phyloP scores from a whole-genome alignment of 2,329 filamentous ascomycete genomes.

The Nigrospora sphaerica region DNA sequence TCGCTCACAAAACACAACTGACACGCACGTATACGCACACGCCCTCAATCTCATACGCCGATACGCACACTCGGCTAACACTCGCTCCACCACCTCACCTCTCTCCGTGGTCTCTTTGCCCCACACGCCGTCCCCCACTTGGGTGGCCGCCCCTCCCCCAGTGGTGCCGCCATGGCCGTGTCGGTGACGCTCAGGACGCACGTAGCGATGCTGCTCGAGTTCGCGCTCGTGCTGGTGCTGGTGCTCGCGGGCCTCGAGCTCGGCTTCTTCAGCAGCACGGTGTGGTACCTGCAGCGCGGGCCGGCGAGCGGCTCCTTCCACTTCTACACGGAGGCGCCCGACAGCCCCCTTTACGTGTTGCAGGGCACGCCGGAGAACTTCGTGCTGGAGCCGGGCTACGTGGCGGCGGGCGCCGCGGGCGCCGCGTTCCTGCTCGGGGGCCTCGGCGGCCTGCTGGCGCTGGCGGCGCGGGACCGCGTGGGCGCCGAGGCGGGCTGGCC shows the following conservation, averaged over 20 bases:
- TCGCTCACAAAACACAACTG: too few relatives aligned
- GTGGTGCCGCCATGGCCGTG: too few relatives aligned
- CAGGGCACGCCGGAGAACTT: slow-evolving; percentile 21
- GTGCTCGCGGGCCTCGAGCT: slow-evolving; percentile 30
- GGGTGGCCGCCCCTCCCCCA: too few relatives aligned
- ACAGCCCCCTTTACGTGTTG: slow-evolving; percentile 12
- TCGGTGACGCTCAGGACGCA: too few relatives aligned
- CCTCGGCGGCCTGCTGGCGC: slow-evolving; percentile 21
- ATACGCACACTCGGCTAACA: too few relatives aligned
- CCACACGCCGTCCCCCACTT: too few relatives aligned
- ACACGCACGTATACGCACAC: too few relatives aligned
- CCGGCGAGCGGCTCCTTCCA: slow-evolving; percentile 18
- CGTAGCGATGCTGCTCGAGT: slow-evolving; percentile 5
- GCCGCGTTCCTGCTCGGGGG: slow-evolving; percentile 27
- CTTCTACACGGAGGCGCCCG: slow-evolving; percentile 13
- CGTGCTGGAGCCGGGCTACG: slow-evolving; percentile 32
- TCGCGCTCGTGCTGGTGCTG: slow-evolving; percentile 23
- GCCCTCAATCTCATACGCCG: too few relatives aligned
- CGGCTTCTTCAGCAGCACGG: slow-evolving; percentile 28
- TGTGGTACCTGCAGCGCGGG: slow-evolving; percentile 25
- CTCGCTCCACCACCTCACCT: too few relatives aligned
- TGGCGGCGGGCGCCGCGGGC: slow-evolving; percentile 28
- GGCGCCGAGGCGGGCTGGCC: background rate
- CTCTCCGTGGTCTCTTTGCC: too few relatives aligned
- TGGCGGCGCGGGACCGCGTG: slow-evolving; percentile 17